Evolutionary conservation across 345 rosid genomes (phyloP), one percentile per base, ranked within the genome.

Genomic region (Brassica incana): DNA sequence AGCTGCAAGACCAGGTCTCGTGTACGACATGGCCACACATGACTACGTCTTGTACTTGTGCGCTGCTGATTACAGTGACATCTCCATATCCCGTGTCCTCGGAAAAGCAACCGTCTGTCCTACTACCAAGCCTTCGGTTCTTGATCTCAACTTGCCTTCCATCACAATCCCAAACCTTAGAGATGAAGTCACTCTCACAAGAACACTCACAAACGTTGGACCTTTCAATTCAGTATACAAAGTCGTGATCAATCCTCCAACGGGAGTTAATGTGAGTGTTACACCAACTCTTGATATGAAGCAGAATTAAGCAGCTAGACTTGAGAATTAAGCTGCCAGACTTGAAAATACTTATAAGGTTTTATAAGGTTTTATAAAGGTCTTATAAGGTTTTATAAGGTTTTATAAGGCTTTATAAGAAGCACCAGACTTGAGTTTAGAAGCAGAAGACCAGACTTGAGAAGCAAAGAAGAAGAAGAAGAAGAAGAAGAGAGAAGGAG

Each of bases 1-100:
- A 30, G 94, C 95, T 15, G 69, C 77, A 61, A 78, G 65, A 38
- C 92, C 91, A 0, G 92, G 94, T 48, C 83, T 93, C 4, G 67
- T 93, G 1, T 88, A 90, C 25, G 91, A 91, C 36, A 72, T 88
- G 27, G 38, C 60, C 29, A 79, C 80, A 0, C 30, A 78, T 3
- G 89, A 88, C 32, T 89, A 91, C 25, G 23, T 91, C 5, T 75
- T 72, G 4, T 85, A 84, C 74, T 59, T 87, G 3, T 90, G 90
- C 18, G 83, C 88, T 33, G 74, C 73, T 54, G 78, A 73, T 56
- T 90, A 86, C 78, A 81, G n/a, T 5, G 83, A 85, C 33, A 86
- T 83, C 0, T 85, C 90, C 30, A 87, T 88, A 66, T 87, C 85
- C 0, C 67, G 81, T 7, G 45, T 81, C 12, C 72, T 84, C 8